Conservation (phyloP, 495 filamentous ascomycete species). For the Clavariopsis aquatica region DNA sequence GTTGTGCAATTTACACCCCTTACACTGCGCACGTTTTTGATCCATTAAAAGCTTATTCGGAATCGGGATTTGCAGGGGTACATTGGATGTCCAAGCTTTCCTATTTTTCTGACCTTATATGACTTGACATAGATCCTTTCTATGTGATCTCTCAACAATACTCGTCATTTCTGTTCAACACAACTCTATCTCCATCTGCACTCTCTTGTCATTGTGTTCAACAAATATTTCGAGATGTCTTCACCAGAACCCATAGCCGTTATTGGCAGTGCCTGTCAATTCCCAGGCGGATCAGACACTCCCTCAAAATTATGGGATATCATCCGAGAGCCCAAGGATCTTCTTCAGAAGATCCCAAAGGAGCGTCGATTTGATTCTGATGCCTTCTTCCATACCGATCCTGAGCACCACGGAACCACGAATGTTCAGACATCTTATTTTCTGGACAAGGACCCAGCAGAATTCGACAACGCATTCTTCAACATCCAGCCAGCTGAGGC, state of each 20-base stretch:
- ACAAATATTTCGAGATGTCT: too few species aligned
- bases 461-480: conserved; percentile 10
- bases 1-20: too few species aligned
- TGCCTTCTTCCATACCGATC: conserved; percentile 10
- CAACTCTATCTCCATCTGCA: too few species aligned
- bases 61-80: too few species aligned
- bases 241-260: conserved; percentile 62
- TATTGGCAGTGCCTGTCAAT: conserved; percentile 61
- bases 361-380: conserved; percentile 6
- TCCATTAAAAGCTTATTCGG: too few species aligned
- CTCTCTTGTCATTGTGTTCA: too few species aligned
- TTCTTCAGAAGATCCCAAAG: conserved; percentile 26
- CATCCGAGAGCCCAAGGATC: conserved; percentile 30
- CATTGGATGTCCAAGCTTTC: too few species aligned
- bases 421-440: conserved; percentile 43
- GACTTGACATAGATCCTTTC: too few species aligned
- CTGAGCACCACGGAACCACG: not conserved
- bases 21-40: too few species aligned
- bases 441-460: not conserved
- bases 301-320: conserved; percentile 60
- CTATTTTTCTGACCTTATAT: too few species aligned
- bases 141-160: too few species aligned
- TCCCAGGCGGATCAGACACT: conserved; percentile 57
- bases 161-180: too few species aligned
- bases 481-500: conserved; percentile 8